Base-by-base conservation (phyloP, 1,139 yeast genomes). In the Debaryomyces sp. region DNA sequence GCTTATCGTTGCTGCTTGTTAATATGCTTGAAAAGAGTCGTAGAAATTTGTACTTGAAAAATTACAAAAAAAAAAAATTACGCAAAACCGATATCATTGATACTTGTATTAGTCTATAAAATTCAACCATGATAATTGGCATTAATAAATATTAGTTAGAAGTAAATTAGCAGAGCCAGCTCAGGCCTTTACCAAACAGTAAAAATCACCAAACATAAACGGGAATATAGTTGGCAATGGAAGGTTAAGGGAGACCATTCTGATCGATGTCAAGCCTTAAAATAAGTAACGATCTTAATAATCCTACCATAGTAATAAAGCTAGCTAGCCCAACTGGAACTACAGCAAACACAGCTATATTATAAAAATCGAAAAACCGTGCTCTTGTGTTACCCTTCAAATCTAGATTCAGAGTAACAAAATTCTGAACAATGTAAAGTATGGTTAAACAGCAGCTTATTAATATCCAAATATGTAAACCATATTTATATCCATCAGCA, bases 311-410 rank as follows among this genome's bases (percentile, higher is more conserved):
- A 5, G 98, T 91, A 24, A 92, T 70, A 60, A 94, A 94, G 59
- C 97, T 89, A 3, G 99, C 97, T 52, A 94, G 61, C 0, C 99
- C 99, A 22, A 94, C 92, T 0, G 99, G 99, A 5, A 94, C 97
- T 46, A 94, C 98, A 1, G 98, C 97, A 73, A 89, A 94, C 1
- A 94, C 97, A 1, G 89, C 92, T 43, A 94, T 88, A 57, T 89
- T 90, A 66, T 91, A 88, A 50, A 86, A 75, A 61, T 87, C 91
- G 54, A 94, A 82, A 54, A 91, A 88, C 47, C 92, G 70, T 40
- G 80, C 77, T 29, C 76, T 62, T 49, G 66, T 59, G 46, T 71
- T 71, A 8, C 73, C 73, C 49, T 67, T 65, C 41, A 87, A 71
- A 47, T 87, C 89, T 51, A 92, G 66, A 64, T 94, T 90, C 50